Conservation (phyloP, 2,329 filamentous ascomycete genomes). For the Xylaria multiplex region DNA sequence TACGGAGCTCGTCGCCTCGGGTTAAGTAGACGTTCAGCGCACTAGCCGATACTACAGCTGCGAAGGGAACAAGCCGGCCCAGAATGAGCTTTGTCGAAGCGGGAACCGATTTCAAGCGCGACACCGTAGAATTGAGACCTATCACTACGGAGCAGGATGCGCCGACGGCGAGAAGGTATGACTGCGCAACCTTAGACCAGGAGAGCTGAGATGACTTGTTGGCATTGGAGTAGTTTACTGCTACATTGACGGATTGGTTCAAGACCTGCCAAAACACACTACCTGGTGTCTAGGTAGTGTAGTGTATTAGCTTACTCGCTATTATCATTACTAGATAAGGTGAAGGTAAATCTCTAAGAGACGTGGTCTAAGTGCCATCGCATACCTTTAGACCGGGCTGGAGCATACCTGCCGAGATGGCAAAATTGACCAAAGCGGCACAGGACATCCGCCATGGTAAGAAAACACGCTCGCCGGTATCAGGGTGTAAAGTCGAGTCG, state of each 20-base stretch:
- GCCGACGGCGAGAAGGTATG: conserved; percentile 89
- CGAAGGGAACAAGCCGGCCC: conserved; percentile 91
- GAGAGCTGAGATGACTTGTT: conserved; percentile 96
- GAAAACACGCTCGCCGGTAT: conserved; percentile 91
- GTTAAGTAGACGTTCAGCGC: conserved; percentile 97
- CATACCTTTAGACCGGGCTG: conserved; percentile 82
- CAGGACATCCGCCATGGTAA: conserved; percentile 97
- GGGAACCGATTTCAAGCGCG: conserved; percentile 79
- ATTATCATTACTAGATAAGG: no score
- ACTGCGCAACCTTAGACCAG: conserved; percentile 82
- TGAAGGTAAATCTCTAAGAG: no score
- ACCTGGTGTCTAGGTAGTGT: no score
- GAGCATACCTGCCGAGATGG: conserved; percentile 97
- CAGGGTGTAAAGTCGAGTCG: conserved; percentile 94
- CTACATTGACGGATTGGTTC: conserved; percentile 98
- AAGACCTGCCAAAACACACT: conserved; percentile 94
- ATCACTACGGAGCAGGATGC: conserved; percentile 94
- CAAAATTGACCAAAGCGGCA: conserved; percentile 91
- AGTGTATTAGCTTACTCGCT: no score
- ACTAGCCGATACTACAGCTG: conserved; percentile 90
- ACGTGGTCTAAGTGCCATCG: no score
- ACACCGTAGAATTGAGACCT: conserved; percentile 89
- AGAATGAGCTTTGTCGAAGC: conserved; percentile 81
- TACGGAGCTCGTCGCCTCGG: conserved; percentile 93
- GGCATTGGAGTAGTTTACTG: conserved; percentile 96